These are phyloP conservation scores for Poa pratensis DNA, from an alignment of 176 grass and related monocot genomes.

Conservation along the genomic window DNA sequence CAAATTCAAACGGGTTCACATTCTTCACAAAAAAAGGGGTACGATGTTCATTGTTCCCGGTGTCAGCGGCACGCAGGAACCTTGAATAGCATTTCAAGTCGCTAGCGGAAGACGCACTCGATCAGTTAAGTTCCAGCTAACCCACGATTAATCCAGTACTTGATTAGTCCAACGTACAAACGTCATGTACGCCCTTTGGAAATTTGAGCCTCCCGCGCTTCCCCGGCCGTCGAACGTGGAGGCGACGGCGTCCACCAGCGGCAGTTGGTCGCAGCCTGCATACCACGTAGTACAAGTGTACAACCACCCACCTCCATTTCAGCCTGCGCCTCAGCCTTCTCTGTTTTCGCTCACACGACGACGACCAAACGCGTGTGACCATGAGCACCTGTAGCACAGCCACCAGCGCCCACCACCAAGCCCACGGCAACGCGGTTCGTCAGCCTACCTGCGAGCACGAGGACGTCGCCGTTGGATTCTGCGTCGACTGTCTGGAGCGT, in stretches of 20 bases:
- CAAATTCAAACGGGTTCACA: too few species aligned
- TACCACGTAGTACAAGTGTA: background rate
- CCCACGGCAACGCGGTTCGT: background rate
- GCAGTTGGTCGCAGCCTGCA: background rate
- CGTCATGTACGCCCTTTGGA: constrained; percentile 1
- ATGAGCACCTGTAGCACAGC: constrained; percentile 44
- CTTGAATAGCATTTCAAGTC: too few species aligned
- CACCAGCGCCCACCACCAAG: constrained; percentile 10
- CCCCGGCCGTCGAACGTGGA: background rate
- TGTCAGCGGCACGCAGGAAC: too few species aligned
- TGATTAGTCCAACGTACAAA: background rate
- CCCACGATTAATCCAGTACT: background rate
- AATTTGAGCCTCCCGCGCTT: constrained; percentile 1
- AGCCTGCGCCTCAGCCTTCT: background rate
- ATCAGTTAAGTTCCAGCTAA: background rate
- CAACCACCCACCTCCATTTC: constrained; percentile 30
- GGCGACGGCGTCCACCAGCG: background rate
- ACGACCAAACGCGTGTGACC: background rate
- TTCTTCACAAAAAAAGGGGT: too few species aligned
- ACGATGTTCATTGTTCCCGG: too few species aligned
- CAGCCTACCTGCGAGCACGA: background rate
- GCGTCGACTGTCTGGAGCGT: constrained; percentile 6
- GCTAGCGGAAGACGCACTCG: background rate
- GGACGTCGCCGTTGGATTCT: background rate
- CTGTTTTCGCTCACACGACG: background rate